Base-by-base conservation (phyloP, 768 basidiomycete species). In the Neoboletus subvelutipes region DNA sequence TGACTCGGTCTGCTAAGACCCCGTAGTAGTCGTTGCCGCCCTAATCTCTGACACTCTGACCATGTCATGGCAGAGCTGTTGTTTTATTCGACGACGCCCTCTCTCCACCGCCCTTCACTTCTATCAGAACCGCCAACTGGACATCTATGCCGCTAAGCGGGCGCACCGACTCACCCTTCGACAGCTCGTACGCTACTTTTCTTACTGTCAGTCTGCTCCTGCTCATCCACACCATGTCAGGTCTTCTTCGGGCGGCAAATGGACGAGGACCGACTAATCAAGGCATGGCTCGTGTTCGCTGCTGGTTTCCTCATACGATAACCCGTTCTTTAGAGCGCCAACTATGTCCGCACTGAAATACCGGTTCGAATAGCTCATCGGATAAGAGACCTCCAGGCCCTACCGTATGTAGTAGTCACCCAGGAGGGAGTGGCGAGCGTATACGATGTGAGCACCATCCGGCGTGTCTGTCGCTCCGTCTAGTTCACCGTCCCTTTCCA, bases 291-390 rank as follows among this genome's bases (percentile, higher is more conserved):
- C 33, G 13, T 33, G 22, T 49, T 49, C 41, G 13, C 29, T 31
- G 22, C 36, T 46, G 15, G 4, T 4, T 4, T 51, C 18, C 26
- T 22, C 33, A 7, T 42, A 5, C 50, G 37, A 55, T 41, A 26
- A 43, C 55, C 41, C 9, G 45, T 41, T 34, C 24, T 31, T 20
- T 50, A 94, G 92, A 92, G 89, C 60, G 92, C 90, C 52, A 94
- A 94, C 69, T 92, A 94, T 72, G 91, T 96, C 42, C 85, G 92
- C 50, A 90, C 89, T 5, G 93, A 96, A 67, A 74, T 96, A 7
- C 93, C 94, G 11, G 85, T 93, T 15, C 84, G 93, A 37, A 89
- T 94, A 65, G 88, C 92, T 5, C 93, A 95, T 70, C 82, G 94
- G 46, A 73, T 95, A 57, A 84, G 90, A 55, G 94, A 96, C 66